phyloP scores from a whole-genome alignment of 345 rosid species.

The Aurinia saxatilis region DNA sequence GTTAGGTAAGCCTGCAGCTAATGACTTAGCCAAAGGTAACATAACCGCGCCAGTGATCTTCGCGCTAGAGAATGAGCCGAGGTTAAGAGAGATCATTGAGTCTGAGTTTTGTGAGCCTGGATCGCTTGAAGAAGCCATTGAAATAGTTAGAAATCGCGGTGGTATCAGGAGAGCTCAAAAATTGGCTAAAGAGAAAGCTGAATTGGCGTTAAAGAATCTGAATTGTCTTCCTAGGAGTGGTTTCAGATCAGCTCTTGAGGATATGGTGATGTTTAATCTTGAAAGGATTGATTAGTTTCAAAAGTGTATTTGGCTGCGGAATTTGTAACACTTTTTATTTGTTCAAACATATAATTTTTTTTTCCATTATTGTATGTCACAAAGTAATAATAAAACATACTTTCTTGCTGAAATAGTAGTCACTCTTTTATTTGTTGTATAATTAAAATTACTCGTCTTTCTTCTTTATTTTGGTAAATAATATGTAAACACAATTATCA shows the following conservation, averaged over 20 bases:
- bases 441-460: no score
- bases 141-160: conserved; percentile 53
- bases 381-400: not conserved
- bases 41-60: conserved; percentile 90
- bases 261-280: conserved; percentile 84
- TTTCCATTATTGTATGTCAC: not conserved
- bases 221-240: conserved; percentile 54
- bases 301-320: not conserved
- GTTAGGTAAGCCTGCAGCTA: conserved; percentile 88
- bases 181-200: conserved; percentile 80
- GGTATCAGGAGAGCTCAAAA: conserved; percentile 76
- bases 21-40: conserved; percentile 80
- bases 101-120: conserved; percentile 81
- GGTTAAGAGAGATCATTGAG: conserved; percentile 80
- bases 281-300: conserved; percentile 63
- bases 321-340: conserved; percentile 11
- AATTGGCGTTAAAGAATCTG: conserved; percentile 59
- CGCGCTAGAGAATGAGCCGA: conserved; percentile 68
- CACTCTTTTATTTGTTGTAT: not conserved
- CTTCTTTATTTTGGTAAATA: no score
- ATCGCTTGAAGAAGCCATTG: conserved; percentile 69
- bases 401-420: not conserved
- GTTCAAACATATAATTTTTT: not conserved
- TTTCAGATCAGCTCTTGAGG: conserved; percentile 60
- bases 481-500: no score